Evolutionary conservation across 1,284 basidiomycete genomes (phyloP), one percentile per base, ranked within the genome.

Genomic region (Moesziomyces parantarcticus): DNA sequence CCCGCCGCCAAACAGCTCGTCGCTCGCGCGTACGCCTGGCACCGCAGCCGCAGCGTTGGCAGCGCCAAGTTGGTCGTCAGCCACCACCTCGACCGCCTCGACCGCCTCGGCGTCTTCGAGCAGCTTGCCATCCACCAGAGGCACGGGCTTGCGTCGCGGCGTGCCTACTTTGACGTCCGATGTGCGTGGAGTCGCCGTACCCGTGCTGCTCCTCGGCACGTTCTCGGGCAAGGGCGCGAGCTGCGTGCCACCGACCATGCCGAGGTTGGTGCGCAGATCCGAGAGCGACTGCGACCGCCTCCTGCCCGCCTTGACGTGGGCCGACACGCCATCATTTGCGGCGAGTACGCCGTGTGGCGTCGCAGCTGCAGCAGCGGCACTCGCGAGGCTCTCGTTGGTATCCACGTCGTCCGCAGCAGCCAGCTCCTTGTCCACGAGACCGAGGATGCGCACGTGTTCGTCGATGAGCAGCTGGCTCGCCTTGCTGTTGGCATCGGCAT

Each of bases 391-490:
- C 16, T 21, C 36, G 16, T 41, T 25, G 2, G 22, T 18, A 1
- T 47, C 57, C 49, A 39, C 43, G n/a, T 25, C 23, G n/a, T 14
- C 21, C 11, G 20, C 18, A 25, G 20, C 18, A 25, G 21, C 56
- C 13, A 75, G 16, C 26, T 56, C 58, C 5, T 45, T 48, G 7
- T 76, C 76, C 1, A 76, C 66, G 6, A 70, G 50, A 2, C 26
- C 22, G 3, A 79, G 48, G 20, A 80, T 74, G 11, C 78, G 50
- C 3, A 59, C 61, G 40, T 79, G 69, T 42, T 80, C 78, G 16
- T 76, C 73, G 10, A 56, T 63, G 29, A 78, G 45, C 36, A 80
- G 40, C 18, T 51, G 61, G 23, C 43, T 20, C 5, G 46, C 52
- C 20, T 50, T 42, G 42, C 43, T 36, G 26, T 25, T 11, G n/a